Percentiles rank a stretch among this genome's conserved stretches.
Conservation (phyloP, 108 stramenopile species). For the Skeletonema costatum region DNA sequence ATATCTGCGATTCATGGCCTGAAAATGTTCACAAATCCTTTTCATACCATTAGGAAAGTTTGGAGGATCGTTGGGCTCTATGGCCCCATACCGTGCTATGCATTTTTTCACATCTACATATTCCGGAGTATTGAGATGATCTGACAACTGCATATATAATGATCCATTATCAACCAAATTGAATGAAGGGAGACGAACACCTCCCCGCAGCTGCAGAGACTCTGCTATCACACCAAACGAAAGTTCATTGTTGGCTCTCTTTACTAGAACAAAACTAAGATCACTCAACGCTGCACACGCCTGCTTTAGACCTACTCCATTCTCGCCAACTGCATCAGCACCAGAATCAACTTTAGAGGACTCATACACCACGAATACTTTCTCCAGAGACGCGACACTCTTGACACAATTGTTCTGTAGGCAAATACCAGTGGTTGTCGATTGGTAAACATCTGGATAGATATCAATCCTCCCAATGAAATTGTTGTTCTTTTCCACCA, state of each 20-base stretch:
- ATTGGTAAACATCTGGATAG: conserved; percentile 19
- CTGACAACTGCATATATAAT: conserved; percentile 26
- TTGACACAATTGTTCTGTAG: conserved; percentile 45
- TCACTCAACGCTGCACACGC: conserved; percentile 33
- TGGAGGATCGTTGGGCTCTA: not conserved
- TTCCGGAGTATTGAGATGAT: conserved; percentile 5
- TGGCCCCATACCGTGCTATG: conserved; percentile 26
- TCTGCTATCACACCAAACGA: conserved; percentile 51
- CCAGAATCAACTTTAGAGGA: conserved; percentile 46
- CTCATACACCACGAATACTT: conserved; percentile 54
- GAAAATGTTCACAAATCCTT: conserved; percentile 43
- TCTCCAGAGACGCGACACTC: conserved; percentile 37
- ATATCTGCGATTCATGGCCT: conserved; percentile 10
- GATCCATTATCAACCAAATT: conserved; percentile 17
- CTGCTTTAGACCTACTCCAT: conserved; percentile 52
- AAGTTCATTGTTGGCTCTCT: conserved; percentile 13
- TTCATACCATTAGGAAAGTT: conserved; percentile 45
- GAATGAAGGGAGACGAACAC: conserved; percentile 44
- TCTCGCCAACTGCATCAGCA: conserved; percentile 34
- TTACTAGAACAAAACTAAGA: conserved; percentile 33
- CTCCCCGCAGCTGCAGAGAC: conserved; percentile 44
- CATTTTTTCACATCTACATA: conserved; percentile 18
- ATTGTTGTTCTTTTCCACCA: not conserved
- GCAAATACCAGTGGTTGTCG: conserved; percentile 39
- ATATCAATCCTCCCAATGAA: conserved; percentile 37